Base-by-base conservation (phyloP, 805 yeast genomes). In the Priceomyces haplophilus region DNA sequence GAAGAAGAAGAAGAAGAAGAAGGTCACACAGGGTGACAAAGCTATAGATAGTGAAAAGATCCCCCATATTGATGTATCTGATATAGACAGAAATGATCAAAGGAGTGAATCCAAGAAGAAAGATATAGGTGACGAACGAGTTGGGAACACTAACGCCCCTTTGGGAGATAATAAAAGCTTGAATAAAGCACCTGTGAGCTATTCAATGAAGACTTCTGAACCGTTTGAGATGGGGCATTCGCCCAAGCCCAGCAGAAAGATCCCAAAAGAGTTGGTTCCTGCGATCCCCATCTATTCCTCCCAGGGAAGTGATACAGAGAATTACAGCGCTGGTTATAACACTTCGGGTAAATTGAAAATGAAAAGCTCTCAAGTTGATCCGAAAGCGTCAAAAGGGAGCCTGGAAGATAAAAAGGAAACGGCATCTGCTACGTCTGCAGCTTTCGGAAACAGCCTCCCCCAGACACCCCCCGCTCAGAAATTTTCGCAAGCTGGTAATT, bases 221-320 rank as follows among this genome's bases (percentile, higher is more conserved):
- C 31, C 23, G 13, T 36, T 16, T 24, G 17, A 11, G 3, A 36
- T 27, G 11, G 27, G 40, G 29, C 34, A 25, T 29, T 37, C 40
- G 5, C 40, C 33, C 3, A 27, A 10, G 20, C 33, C 33, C 15
- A 37, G 34, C n/a, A 31, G 16, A 15, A 40, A 40, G 15, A 29
- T 40, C 2, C 43, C 43, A 15, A 40, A 35, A 30, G 39, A 35
- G 24, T 25, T 40, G 13, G 13, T 40, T 15, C 43, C 43, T 18
- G 17, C 17, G 18, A 29, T 40, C 11, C 32, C 42, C 15, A 19
- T 34, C 15, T 27, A 11, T 6, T 12, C 31, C 5, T 15, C 31
- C 5, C 12, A 36, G 18, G 39, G 24, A 16, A 18, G 25, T 12
- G 16, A 11, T 20, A 12, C 29, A 7, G 21, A 34, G 7, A 34